phyloP scores from a whole-genome alignment of 78 protist genomes.

The Dictyostelium intermedium region DNA sequence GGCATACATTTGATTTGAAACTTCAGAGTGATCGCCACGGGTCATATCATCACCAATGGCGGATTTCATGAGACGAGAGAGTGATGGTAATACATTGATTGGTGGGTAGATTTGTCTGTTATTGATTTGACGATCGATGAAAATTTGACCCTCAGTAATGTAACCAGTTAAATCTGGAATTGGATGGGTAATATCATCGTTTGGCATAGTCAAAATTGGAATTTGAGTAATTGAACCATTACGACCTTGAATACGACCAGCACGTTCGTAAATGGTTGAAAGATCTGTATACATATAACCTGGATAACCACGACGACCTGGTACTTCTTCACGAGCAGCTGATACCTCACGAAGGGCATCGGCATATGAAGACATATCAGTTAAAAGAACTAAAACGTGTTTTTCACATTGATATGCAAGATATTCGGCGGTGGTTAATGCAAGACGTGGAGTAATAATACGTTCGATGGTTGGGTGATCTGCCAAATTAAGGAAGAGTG shows the following conservation, averaged over 20 bases:
- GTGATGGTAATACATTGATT: conserved; percentile 99
- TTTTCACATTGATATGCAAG: conserved; percentile 98
- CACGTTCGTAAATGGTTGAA: conserved; percentile 99
- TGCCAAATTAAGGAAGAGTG: conserved; percentile 99
- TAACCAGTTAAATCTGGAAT: conserved; percentile 99
- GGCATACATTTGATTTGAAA: conserved; percentile 99
- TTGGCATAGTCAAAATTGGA: conserved; percentile 99
- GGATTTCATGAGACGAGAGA: conserved; percentile 99
- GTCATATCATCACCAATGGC: conserved; percentile 99
- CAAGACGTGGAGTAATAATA: conserved; percentile 99
- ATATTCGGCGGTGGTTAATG: conserved; percentile 99
- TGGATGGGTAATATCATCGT: conserved; percentile 99
- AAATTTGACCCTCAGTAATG: conserved; percentile 99
- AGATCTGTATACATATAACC: conserved; percentile 99
- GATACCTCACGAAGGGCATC: conserved; percentile 99
- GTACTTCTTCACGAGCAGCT: conserved; percentile 97
- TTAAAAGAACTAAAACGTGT: conserved; percentile 99
- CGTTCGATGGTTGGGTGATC: conserved; percentile 99
- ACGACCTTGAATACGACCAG: conserved; percentile 99
- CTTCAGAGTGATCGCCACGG: conserved; percentile 97
- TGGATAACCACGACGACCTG: conserved; percentile 99
- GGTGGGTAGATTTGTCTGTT: conserved; percentile 99
- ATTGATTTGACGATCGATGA: conserved; percentile 98
- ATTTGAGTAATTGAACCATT: conserved; percentile 99
- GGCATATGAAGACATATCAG: conserved; percentile 99